phyloP scores from a whole-genome alignment of 345 rosid genomes.

The Corchorus olitorius region DNA sequence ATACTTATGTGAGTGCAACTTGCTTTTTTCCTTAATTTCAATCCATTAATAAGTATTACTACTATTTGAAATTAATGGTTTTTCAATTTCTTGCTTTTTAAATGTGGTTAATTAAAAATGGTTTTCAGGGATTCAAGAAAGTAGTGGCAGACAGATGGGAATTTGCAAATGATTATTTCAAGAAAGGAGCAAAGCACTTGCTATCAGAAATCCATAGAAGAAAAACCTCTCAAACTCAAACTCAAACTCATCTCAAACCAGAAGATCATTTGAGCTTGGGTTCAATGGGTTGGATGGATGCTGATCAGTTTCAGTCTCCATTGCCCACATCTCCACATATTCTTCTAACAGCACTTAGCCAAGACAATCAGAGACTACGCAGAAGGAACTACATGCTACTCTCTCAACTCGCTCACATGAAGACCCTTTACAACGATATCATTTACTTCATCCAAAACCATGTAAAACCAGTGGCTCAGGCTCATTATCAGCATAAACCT shows the following conservation, averaged over 20 bases:
- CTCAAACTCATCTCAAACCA: conserved; percentile 21
- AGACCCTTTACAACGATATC: conserved; percentile 59
- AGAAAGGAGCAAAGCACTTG: conserved; percentile 57
- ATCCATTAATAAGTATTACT: too few species aligned
- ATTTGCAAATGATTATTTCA: conserved; percentile 61
- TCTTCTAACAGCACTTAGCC: conserved; percentile 45
- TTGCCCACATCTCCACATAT: conserved; percentile 23
- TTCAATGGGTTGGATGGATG: conserved; percentile 29
- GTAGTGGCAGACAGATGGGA: conserved; percentile 69
- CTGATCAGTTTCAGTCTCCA: conserved; percentile 12
- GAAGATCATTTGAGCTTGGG: conserved; percentile 1
- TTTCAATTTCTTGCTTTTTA: not conserved
- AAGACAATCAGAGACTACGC: conserved; percentile 54
- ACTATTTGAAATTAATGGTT: not conserved
- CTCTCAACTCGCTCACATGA: conserved; percentile 65
- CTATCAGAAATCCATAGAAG: conserved; percentile 60
- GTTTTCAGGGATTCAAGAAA: conserved; percentile 62
- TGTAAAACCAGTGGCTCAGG: conserved; percentile 34
- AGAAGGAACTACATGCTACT: conserved; percentile 51
- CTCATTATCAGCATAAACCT: not conserved
- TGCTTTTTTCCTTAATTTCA: not conserved
- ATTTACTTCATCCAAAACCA: conserved; percentile 68
- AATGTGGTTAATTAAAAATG: not conserved
- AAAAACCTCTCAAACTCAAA: conserved; percentile 41
- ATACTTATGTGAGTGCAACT: conserved; percentile 39